A percentile compares a stretch with the other conserved stretches of the same genome.
Conservation (phyloP, 2,329 filamentous ascomycete species). For the Monilinia laxa region DNA sequence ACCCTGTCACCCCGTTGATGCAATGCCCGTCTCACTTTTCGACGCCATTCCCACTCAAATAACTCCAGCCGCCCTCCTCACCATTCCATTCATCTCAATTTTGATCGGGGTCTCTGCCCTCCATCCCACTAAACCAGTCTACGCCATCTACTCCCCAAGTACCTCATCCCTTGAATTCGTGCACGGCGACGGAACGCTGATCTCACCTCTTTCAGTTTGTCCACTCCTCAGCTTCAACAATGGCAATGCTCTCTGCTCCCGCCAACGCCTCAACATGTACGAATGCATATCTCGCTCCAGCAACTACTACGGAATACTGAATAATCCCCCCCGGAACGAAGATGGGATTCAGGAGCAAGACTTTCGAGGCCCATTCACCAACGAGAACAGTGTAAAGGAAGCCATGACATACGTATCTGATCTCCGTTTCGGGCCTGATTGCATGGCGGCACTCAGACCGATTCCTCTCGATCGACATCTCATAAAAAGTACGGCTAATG, state of each 20-base stretch:
- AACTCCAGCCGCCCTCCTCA: neutral
- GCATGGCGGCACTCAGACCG: neutral
- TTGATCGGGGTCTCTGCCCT: neutral
- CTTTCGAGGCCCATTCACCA: neutral
- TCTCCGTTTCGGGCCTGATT: neutral
- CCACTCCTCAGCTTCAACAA: conserved; percentile 4
- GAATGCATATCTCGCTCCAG: conserved; percentile 1
- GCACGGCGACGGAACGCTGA: neutral
- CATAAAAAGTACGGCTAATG: neutral
- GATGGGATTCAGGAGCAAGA: neutral
- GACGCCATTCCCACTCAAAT: neutral
- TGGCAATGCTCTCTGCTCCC: neutral
- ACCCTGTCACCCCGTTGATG: neutral
- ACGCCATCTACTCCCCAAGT: neutral
- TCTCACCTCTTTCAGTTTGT: neutral
- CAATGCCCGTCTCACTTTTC: neutral
- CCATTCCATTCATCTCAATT: conserved; percentile 3
- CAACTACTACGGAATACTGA: neutral
- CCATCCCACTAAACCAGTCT: neutral
- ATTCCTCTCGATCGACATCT: neutral
- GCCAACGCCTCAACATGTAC: neutral
- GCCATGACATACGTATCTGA: neutral
- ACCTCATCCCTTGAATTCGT: neutral
- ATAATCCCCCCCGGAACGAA: neutral
- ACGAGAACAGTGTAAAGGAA: neutral